Percentiles rank a stretch among this genome's conserved stretches.
Evolutionary conservation across 2,329 filamentous ascomycete genomes (phyloP).

Genomic region (Xylaria polymorpha): DNA sequence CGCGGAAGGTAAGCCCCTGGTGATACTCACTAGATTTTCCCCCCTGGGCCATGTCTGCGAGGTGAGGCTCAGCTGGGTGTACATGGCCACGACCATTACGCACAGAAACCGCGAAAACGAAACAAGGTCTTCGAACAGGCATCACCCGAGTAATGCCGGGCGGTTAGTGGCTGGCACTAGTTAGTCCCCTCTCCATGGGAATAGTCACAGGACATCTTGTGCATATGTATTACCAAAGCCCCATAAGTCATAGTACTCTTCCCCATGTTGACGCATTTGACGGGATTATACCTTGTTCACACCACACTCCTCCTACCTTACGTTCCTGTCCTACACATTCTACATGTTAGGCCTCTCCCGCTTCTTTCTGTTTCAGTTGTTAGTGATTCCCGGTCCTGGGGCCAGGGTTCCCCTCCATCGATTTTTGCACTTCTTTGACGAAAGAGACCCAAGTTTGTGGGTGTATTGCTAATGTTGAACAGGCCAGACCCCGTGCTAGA

Average conservation of each 20-base stretch:
- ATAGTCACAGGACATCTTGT: not conserved
- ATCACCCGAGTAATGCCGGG: not conserved
- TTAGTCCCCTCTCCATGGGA: not conserved
- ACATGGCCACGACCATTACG: not conserved
- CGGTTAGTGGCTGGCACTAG: not conserved
- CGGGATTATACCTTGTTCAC: not conserved
- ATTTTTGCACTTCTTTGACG: not conserved
- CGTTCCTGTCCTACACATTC: not conserved
- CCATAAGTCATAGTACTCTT: not conserved
- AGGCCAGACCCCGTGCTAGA: not conserved
- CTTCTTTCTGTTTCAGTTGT: not conserved
- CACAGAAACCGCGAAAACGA: not conserved
- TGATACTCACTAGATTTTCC: not conserved
- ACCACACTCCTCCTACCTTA: not conserved
- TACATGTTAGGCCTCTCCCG: not conserved
- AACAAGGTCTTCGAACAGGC: not conserved
- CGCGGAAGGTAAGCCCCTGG: too few relatives aligned
- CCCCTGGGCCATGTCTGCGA: not conserved
- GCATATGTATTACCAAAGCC: not conserved
- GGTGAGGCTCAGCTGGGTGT: not conserved
- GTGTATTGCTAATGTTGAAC: not conserved
- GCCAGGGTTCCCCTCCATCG: conserved; percentile 8
- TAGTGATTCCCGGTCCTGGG: not conserved
- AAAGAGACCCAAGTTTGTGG: too few relatives aligned
- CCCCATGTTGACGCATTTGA: too few relatives aligned